A percentile compares a stretch with the other conserved stretches of the same genome.
Conservation (phyloP, 164 flowering plant genomes). For the Annona cherimola region DNA sequence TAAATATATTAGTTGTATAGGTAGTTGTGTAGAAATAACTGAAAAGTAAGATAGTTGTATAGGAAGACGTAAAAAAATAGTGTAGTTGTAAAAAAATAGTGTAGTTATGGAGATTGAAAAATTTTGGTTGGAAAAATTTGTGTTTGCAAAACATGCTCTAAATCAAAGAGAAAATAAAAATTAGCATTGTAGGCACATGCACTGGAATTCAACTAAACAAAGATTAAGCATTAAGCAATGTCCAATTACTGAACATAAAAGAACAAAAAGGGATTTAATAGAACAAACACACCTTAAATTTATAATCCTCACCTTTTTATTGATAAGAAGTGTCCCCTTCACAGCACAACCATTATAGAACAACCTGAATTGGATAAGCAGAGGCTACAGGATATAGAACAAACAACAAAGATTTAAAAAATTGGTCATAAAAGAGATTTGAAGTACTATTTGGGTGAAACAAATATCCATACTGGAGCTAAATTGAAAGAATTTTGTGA, state of each 20-base stretch:
- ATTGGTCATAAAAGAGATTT: not conserved
- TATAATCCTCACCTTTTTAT: conserved; percentile 29
- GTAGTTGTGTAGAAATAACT: too few relatives aligned
- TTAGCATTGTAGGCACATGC: too few relatives aligned
- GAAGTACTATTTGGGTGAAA: not conserved
- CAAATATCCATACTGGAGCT: conserved; percentile 29
- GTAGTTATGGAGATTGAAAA: too few relatives aligned
- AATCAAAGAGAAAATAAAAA: too few relatives aligned
- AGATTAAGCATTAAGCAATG: not conserved
- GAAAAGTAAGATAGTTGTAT: too few relatives aligned
- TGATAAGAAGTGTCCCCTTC: conserved; percentile 82
- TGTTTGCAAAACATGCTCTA: too few relatives aligned
- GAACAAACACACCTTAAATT: not conserved
- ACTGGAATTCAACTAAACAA: not conserved
- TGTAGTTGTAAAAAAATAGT: too few relatives aligned
- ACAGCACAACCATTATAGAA: conserved; percentile 69
- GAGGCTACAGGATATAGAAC: conserved; percentile 43
- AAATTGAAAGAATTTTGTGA: conserved; percentile 3
- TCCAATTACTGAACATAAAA: too few relatives aligned
- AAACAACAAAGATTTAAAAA: not conserved
- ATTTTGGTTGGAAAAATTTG: too few relatives aligned
- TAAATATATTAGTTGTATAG: too few relatives aligned
- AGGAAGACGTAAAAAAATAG: too few relatives aligned
- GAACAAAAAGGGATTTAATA: too few relatives aligned
- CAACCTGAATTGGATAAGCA: conserved; percentile 68